These are phyloP conservation scores for Viola pubescens DNA, from an alignment of 441 rosid species.

Conservation along the genomic window DNA sequence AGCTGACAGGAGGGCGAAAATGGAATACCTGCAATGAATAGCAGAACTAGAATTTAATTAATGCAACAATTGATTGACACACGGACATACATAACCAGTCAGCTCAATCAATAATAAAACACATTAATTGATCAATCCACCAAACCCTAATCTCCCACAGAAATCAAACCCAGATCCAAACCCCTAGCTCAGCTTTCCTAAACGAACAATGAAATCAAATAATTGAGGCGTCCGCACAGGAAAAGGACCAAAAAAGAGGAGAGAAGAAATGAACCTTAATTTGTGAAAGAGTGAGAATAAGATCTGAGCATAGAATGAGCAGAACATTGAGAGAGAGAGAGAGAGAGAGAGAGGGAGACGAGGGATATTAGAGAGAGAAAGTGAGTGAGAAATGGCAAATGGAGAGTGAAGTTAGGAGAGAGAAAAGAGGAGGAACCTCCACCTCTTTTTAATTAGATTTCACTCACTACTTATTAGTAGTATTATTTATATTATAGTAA, in stretches of 20 bases:
- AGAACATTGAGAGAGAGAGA: slow-evolving; percentile 33
- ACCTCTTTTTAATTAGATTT: slow-evolving; percentile 5
- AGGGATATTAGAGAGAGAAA: neutral
- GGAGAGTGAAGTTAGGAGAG: slow-evolving; percentile 39
- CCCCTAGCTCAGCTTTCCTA: neutral
- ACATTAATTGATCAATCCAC: slow-evolving; percentile 10
- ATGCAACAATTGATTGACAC: neutral
- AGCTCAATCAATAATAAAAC: slow-evolving; percentile 3
- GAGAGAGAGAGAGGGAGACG: slow-evolving; percentile 3
- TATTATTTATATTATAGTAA: too few relatives aligned
- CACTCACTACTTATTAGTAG: neutral
- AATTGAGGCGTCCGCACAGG: too few relatives aligned
- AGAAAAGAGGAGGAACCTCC: slow-evolving; percentile 28
- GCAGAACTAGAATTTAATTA: neutral
- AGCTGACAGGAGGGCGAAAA: slow-evolving; percentile 26
- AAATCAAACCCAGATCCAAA: neutral
- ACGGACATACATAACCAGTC: slow-evolving; percentile 5
- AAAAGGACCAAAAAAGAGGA: neutral
- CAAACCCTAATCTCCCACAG: slow-evolving; percentile 15
- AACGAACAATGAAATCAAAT: neutral
- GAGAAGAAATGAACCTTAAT: slow-evolving; percentile 27
- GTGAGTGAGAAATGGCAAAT: slow-evolving; percentile 30
- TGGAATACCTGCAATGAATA: slow-evolving; percentile 33
- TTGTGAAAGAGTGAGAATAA: slow-evolving; percentile 28
- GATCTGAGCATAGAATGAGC: slow-evolving; percentile 43